phyloP scores from a whole-genome alignment of 352 stramenopile genomes.

The Phytopythium sindhum region DNA sequence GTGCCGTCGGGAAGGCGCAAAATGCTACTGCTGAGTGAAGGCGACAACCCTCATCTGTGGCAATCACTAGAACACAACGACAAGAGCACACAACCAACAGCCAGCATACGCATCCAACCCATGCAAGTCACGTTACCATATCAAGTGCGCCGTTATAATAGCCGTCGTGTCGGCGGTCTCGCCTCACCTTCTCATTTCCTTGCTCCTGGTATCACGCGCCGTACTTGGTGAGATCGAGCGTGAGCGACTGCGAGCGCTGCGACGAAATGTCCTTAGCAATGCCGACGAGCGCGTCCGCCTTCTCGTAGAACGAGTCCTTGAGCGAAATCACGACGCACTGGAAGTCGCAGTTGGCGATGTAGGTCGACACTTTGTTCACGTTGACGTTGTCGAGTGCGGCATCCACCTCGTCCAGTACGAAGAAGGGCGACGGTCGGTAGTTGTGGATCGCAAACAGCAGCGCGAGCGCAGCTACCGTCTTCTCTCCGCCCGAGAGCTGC shows the following conservation, averaged over 20 bases:
- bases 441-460: constrained; percentile 99
- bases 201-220: constrained; percentile 13
- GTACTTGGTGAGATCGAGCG: constrained; percentile 78
- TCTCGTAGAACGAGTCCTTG: constrained; percentile 98
- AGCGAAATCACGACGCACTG: constrained; percentile 98
- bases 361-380: constrained; percentile 98
- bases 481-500: constrained; percentile 98
- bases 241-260: constrained; percentile 75
- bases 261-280: constrained; percentile 83
- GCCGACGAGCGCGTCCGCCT: constrained; percentile 91
- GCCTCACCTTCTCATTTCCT: not conserved
- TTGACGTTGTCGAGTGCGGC: constrained; percentile 99
- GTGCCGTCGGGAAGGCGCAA: constrained; percentile 13
- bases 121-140: constrained; percentile 3
- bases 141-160: constrained; percentile 1
- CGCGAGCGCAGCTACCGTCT: constrained; percentile 98
- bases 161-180: not conserved
- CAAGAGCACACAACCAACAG: not conserved
- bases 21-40: not conserved
- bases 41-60: too few species aligned
- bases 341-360: constrained; percentile 94
- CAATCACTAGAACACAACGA: not conserved
- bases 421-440: constrained; percentile 95
- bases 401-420: constrained; percentile 99
- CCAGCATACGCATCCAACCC: not conserved